A percentile compares a stretch with the other conserved stretches of the same genome.
Conservation (phyloP, 495 filamentous ascomycete genomes). For the Echria macrotheca region DNA sequence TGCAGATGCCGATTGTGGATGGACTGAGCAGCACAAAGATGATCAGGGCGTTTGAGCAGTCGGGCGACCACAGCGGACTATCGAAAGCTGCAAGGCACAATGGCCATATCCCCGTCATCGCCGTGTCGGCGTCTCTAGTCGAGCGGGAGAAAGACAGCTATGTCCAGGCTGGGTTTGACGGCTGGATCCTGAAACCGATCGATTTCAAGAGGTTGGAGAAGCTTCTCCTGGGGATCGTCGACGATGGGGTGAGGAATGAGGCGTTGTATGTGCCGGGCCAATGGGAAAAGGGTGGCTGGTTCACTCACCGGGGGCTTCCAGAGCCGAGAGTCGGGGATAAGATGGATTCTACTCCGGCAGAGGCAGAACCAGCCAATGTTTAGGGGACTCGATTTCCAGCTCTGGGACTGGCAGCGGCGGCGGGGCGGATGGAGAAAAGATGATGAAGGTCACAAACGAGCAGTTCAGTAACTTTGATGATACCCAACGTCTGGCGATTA, state of each 20-base stretch:
- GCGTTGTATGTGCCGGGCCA: slow-evolving; percentile 55
- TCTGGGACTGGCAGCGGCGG: not conserved
- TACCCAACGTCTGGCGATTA: not conserved
- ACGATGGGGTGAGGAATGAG: slow-evolving; percentile 38
- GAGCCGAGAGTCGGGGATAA: not conserved
- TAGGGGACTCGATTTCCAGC: no score
- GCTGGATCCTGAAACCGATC: slow-evolving; percentile 78
- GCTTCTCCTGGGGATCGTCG: slow-evolving; percentile 55
- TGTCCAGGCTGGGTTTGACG: slow-evolving; percentile 80
- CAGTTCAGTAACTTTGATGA: not conserved
- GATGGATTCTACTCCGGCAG: not conserved
- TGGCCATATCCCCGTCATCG: slow-evolving; percentile 73
- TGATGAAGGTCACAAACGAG: not conserved
- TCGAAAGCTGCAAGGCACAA: slow-evolving; percentile 44
- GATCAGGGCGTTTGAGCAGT: slow-evolving; percentile 68
- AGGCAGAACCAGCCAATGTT: not conserved
- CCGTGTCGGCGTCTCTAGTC: slow-evolving; percentile 80
- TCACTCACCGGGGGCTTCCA: slow-evolving; percentile 21
- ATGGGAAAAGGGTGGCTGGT: slow-evolving; percentile 75
- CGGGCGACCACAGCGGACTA: slow-evolving; percentile 31
- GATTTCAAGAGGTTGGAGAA: slow-evolving; percentile 62
- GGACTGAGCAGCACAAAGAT: slow-evolving; percentile 76
- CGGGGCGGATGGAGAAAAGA: not conserved
- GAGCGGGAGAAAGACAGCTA: slow-evolving; percentile 67
- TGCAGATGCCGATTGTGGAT: slow-evolving; percentile 89